Evolutionary conservation across 306 rosid genomes (phyloP).

Genomic region (Prunus mume): DNA sequence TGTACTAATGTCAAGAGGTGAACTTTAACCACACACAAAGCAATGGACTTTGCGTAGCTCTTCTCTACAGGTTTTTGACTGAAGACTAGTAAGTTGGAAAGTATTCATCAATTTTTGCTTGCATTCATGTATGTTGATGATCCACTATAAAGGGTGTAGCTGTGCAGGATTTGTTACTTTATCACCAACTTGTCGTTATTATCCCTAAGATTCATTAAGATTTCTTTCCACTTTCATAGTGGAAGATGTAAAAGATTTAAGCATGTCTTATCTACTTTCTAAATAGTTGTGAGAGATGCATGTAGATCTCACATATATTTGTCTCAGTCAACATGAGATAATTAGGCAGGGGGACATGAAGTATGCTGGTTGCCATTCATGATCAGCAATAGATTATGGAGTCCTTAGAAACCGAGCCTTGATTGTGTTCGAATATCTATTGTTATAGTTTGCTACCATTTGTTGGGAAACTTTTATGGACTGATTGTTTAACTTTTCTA

Average conservation of each 20-base stretch:
- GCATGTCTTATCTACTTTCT: too few relatives aligned
- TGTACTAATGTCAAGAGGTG: constrained; percentile 15
- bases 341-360: not conserved
- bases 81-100: constrained; percentile 11
- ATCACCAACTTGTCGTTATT: not conserved
- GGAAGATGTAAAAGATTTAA: not conserved
- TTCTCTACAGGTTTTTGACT: constrained; percentile 6
- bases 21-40: constrained; percentile 6
- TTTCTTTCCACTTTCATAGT: not conserved
- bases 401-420: not conserved
- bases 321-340: not conserved
- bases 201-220: not conserved
- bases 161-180: not conserved
- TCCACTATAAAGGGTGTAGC: not conserved
- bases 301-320: not conserved
- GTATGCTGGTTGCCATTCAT: not conserved
- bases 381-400: not conserved
- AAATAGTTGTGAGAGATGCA: not conserved
- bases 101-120: not conserved
- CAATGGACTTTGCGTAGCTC: constrained; percentile 12
- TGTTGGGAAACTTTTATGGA: not conserved
- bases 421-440: not conserved
- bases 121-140: not conserved
- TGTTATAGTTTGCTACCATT: not conserved
- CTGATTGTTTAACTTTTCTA: not conserved